Evolutionary conservation across 768 basidiomycete genomes (phyloP).

Genomic region (Mrakia gelida): DNA sequence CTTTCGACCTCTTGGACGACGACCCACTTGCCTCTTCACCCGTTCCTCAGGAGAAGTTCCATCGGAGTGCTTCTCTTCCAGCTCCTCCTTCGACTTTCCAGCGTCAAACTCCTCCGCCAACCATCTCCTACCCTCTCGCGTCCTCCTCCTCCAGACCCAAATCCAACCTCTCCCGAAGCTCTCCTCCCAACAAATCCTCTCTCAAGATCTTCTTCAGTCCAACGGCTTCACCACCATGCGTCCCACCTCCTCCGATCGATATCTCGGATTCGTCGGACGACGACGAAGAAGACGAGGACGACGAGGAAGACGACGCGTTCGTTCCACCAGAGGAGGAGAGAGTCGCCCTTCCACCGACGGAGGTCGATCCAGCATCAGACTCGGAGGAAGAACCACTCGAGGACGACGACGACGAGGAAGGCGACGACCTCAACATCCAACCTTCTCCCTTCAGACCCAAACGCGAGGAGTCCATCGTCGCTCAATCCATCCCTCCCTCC

Average conservation of each 20-base stretch:
- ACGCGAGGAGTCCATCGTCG: too few species aligned
- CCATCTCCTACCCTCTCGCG: neutral
- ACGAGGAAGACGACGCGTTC: neutral
- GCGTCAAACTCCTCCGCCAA: neutral
- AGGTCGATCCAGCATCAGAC: neutral
- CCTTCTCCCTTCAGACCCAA: neutral
- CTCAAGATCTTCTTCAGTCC: too few species aligned
- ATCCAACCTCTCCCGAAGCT: neutral
- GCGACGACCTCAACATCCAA: neutral
- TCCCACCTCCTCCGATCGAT: neutral
- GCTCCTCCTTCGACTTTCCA: neutral
- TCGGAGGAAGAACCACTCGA: neutral
- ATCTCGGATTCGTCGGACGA: neutral
- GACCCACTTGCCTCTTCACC: constrained; percentile 4
- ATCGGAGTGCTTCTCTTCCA: neutral
- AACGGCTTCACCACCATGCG: too few species aligned
- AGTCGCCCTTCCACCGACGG: neutral
- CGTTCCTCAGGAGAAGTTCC: neutral
- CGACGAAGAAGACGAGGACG: neutral
- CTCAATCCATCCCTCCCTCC: neutral
- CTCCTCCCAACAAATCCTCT: neutral
- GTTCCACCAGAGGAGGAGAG: neutral
- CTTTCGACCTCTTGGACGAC: neutral
- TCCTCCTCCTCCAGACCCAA: neutral
- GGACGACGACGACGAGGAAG: neutral